Base-by-base conservation (phyloP, 257 asterid species). In the Schizonepeta tenuifolia region DNA sequence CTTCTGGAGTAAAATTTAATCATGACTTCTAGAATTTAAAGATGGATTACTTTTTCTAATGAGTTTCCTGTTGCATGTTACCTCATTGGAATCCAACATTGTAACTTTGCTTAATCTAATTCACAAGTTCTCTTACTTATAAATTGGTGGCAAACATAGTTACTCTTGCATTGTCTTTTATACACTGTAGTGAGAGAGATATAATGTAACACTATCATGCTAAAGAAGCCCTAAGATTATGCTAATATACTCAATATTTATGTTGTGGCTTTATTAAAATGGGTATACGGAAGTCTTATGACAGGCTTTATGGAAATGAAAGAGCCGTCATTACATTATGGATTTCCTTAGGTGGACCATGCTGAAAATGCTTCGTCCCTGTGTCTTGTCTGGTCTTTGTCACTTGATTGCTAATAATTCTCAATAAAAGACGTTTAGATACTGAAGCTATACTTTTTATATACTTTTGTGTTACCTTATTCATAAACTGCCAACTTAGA, bases 221-320 rank as follows among this genome's bases (percentile, higher is more conserved):
- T 14, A 15, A 70, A 41, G 65, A 59, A 59, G 47, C 47, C 20
- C n/a, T n/a, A 4, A 9, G 55, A 41, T 15, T 49, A 49, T 49
- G 65, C 24, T 46, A 33, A 7, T 46, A 49, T 58, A 36, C 40
- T 21, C 17, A 38, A 20, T 4, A 35, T 75, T 22, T 22, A 55
- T 55, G 31, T 47, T 46, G 7, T 9, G 36, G 62, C 33, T 63
- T 57, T 49, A 36, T 58, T 18, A 22, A 62, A 47, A 59, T 49
- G 21, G 28, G 21, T 62, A 20, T 43, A 44, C 18, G 5, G n/a
- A 41, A 65, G 64, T 50, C 43, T n/a, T 38, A n/a, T 66, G 70
- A 15, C 41, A 50, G 64, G n/a, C 15, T 54, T 47, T 43, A 78
- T 66, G 40, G 46, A 58, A 72, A 49, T 36, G 57, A 70, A 14